Base-by-base conservation (phyloP, 768 basidiomycete genomes). In the Xerocomellus intermedius region DNA sequence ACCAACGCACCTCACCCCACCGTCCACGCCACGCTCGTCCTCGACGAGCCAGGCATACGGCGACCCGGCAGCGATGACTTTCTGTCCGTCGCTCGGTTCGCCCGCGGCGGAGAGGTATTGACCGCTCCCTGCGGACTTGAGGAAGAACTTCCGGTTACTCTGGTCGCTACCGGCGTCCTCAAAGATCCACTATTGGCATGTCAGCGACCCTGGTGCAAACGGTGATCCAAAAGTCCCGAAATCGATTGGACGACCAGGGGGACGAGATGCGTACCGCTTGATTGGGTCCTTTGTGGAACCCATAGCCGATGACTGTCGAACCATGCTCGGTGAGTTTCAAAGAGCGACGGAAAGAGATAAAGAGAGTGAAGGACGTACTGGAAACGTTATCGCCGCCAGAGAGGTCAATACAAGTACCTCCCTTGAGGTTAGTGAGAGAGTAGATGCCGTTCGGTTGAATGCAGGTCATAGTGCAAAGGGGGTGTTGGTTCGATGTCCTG, bases 381-480 rank as follows among this genome's bases (percentile, higher is more conserved):
- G 80, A 74, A 8, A 43, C 64, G 54, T 79, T 75, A 63, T 85
- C 82, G 8, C 54, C 71, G 4, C 77, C 82, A 17, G 83, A 85
- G 52, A 85, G 74, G 61, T 86, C 83, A 24, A 84, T 58, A 26
- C 75, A 79, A 5, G 79, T 85, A 3, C 75, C 76, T 8, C 76
- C 72, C 67, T 82, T 77, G 61, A 68, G 74, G 67, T 86, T 86
- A 38, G 64, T 71, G 60, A 86, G 74, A 33, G 59, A 73, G 70
- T 81, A 85, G 0, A 62, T 72, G 16, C 36, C 51, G 19, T 79
- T 78, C 16, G 55, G 61, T 57, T 71, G 63, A 47, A 78, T 56
- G 60, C 16, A 35, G 36, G 61, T 9, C 70, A 71, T 70, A 0
- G 19, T 41, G 36, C 2, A 33, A n/a, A 17, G n/a, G 6, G 13